Percentiles rank a stretch among this genome's conserved stretches.
Evolutionary conservation across 129 eudicot species (phyloP).

Genomic region (Chrysanthemum seticuspe): DNA sequence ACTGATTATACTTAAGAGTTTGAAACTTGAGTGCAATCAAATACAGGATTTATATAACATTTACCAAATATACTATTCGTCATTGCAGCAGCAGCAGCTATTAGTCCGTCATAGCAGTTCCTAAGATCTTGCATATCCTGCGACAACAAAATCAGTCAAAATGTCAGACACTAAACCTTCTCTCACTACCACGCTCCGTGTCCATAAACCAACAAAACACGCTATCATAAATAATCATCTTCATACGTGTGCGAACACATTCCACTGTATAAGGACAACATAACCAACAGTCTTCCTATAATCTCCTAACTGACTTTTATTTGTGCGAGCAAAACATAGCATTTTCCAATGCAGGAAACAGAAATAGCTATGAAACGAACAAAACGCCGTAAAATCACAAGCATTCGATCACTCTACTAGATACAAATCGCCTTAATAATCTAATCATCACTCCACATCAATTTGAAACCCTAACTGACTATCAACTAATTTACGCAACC

Average conservation of each 20-base stretch:
- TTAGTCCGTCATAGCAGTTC: slow-evolving; percentile 73
- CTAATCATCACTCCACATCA: neutral
- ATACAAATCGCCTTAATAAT: neutral
- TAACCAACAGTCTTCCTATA: too few relatives aligned
- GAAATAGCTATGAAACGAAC: too few relatives aligned
- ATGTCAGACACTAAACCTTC: neutral
- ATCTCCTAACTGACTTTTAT: too few relatives aligned
- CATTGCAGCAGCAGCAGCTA: slow-evolving; percentile 94
- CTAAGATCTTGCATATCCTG: slow-evolving; percentile 97
- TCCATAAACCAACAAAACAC: too few relatives aligned
- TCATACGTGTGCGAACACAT: too few relatives aligned
- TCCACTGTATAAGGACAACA: too few relatives aligned
- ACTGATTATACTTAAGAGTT: neutral
- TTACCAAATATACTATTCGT: slow-evolving; percentile 91
- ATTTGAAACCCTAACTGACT: slow-evolving; percentile 24
- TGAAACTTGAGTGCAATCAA: slow-evolving; percentile 2
- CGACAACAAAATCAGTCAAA: slow-evolving; percentile 18
- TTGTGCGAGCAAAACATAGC: too few relatives aligned
- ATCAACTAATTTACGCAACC: neutral
- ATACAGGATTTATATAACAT: neutral
- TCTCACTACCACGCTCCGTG: too few relatives aligned
- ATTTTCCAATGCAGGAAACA: too few relatives aligned
- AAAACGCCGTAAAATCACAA: neutral
- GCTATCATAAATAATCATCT: too few relatives aligned
- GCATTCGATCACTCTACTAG: neutral